Conservation (phyloP, 2,329 filamentous ascomycete genomes). For the Zymoseptoria ardabiliae region DNA sequence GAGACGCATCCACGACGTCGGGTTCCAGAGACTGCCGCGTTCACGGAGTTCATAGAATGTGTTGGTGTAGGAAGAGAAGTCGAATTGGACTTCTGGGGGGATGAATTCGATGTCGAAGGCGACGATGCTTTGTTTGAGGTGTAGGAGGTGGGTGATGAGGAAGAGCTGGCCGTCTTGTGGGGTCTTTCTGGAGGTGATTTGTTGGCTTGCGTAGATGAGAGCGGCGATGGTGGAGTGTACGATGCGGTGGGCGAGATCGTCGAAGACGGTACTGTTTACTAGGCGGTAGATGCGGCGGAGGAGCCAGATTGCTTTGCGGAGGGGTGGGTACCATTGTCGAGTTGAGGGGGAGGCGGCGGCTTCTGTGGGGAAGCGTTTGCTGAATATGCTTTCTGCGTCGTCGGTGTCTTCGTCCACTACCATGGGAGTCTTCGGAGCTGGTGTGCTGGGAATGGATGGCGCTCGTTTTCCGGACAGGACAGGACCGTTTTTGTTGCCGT, state of each 20-base stretch:
- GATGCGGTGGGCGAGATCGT: constrained; percentile 69
- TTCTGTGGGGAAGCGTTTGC: constrained; percentile 18
- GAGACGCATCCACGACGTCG: constrained; percentile 53
- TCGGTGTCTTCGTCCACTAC: constrained; percentile 50
- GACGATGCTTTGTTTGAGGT: constrained; percentile 91
- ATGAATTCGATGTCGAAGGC: constrained; percentile 86
- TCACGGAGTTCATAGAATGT: constrained; percentile 63
- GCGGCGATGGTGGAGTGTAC: constrained; percentile 85
- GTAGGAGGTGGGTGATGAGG: constrained; percentile 86
- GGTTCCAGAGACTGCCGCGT: constrained; percentile 59
- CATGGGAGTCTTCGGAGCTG: constrained; percentile 43
- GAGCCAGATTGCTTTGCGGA: constrained; percentile 61
- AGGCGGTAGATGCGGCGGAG: constrained; percentile 63
- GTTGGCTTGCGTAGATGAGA: constrained; percentile 63
- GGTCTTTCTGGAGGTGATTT: constrained; percentile 56
- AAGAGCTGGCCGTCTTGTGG: constrained; percentile 78
- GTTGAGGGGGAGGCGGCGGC: constrained; percentile 7
- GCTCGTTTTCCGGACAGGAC: constrained; percentile 46
- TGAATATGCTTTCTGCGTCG: constrained; percentile 41
- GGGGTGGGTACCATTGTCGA: constrained; percentile 55
- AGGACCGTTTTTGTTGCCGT: constrained; percentile 32
- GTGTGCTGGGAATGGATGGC: constrained; percentile 27
- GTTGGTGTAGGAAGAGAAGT: constrained; percentile 58
- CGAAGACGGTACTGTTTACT: constrained; percentile 62
- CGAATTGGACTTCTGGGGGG: constrained; percentile 57